Evolutionary conservation across 441 rosid species (phyloP), one percentile per base, ranked within the genome.

Genomic region (Croton setiger): DNA sequence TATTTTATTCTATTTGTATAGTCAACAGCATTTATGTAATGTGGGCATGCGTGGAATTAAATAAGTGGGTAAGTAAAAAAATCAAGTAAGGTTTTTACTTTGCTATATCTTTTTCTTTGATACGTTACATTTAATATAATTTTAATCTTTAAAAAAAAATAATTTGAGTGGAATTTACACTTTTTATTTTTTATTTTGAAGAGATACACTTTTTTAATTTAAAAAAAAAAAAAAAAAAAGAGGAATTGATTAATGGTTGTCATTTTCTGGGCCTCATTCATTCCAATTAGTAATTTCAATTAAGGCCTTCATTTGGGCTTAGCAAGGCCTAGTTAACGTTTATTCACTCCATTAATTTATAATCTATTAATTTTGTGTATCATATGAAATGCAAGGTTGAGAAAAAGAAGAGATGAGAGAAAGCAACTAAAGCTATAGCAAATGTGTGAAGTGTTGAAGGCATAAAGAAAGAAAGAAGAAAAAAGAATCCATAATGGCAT

Each of bases 81-180:
- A 63, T 69, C 61, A 66, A 49, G 21, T 51, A 69, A 66, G 76
- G 47, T 68, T 58, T 74, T 66, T 45, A 17, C 76, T 72, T 76
- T 47, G 14, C n/a, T 20, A 4, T 48, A 1, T 27, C 33, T 17
- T 41, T n/a, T 63, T 48, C 11, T 15, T 49, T 64, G 27, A 4
- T 56, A 48, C 33, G 57, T 37, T 63, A 0, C 60, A 5, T 35
- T 48, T 60, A 21, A 12, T 68, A 11, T 37, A 68, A 45, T 47
- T 36, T 49, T n/a, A n/a, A n/a, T n/a, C n/a, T n/a, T n/a, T n/a
- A n/a, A n/a, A n/a, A n/a, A n/a, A 7, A 7, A 39, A 39, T 6
- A 39, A 9, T 9, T n/a, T 9, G 7, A 39, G 43, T 39, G 43
- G 7, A 7, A 14, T 48, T 48, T 48, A 47, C 7, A n/a, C 52